Base-by-base conservation (phyloP, 306 rosid species). In the Prosopis cineraria region DNA sequence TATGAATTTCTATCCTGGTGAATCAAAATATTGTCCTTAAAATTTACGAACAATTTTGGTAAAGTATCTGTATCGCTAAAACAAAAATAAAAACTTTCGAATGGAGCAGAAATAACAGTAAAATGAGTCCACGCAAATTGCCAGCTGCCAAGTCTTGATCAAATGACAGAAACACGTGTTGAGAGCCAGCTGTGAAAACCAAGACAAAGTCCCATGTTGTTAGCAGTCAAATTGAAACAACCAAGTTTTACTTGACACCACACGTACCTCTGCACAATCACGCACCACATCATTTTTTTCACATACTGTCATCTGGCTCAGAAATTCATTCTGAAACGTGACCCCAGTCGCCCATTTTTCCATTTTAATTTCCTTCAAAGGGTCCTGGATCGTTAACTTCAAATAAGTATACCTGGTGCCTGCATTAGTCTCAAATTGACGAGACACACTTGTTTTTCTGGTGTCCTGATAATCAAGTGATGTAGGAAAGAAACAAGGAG, bases 241-340 rank as follows among this genome's bases (percentile, higher is more conserved):
- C 64, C 24, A 56, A 43, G 82, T 71, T 79, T 82, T 76, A 77
- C 79, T 67, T 29, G 22, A 73, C 78, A 73, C 87, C 87, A 86
- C 89, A 80, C 37, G 50, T 68, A 73, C 37, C 64, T 82, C 80
- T 82, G 83, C 76, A 55, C 85, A 44, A 68, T 79, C 70, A 59
- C 71, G 72, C 77, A 77, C 84, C 85, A 81, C 85, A 76, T 40
- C 83, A 78, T 55, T 58, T 71, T 68, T 66, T 72, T 64, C 36
- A 3, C 41, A 64, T 47, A 17, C 79, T 79, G 72, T 82, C 75
- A 72, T 64, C 82, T 64, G 59, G 58, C 73, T 52, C 8, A 29
- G 79, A 56, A 56, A 72, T 69, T 74, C 74, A 37, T 48, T 50
- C 80, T 39, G 41, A 68, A n/a, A 70, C 3, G 53, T 40, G 74